Percentiles rank a stretch among this genome's conserved stretches.
Conservation (phyloP, 169 alveolate species). For the Amoebophrya sp. region DNA sequence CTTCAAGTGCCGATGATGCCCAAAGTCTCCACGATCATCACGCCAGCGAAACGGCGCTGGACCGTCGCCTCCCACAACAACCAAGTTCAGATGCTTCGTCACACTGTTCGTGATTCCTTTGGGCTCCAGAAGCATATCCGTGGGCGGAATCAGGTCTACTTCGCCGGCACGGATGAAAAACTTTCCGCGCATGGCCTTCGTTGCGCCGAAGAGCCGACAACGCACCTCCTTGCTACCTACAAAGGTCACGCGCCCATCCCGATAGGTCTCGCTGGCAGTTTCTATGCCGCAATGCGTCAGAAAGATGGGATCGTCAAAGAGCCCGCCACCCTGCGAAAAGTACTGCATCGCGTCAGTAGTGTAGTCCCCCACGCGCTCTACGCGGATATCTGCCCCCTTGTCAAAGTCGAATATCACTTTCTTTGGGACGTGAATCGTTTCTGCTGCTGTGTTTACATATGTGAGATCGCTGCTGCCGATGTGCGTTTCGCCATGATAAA, state of each 20-base stretch:
- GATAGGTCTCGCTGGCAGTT: not conserved
- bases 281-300: not conserved
- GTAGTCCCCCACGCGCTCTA: not conserved
- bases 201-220: not conserved
- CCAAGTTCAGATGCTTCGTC: not conserved
- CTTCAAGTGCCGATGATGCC: not conserved
- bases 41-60: not conserved
- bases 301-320: not conserved
- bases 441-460: not conserved
- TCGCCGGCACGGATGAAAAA: conserved; percentile 7
- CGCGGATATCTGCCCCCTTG: not conserved
- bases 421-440: not conserved
- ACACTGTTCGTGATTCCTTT: not conserved
- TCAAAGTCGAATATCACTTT: not conserved
- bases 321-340: not conserved
- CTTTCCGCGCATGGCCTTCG: not conserved
- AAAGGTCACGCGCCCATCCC: not conserved
- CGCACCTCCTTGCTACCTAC: not conserved
- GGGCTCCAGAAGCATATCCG: not conserved
- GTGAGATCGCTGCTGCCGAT: not conserved
- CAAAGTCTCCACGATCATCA: not conserved
- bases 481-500: not conserved
- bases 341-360: not conserved
- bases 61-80: not conserved
- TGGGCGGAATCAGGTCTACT: not conserved